A percentile compares a stretch with the other conserved stretches of the same genome.
These are phyloP conservation scores for Capronia americana DNA, from an alignment of 2,329 filamentous ascomycete species.

Conservation along the genomic window DNA sequence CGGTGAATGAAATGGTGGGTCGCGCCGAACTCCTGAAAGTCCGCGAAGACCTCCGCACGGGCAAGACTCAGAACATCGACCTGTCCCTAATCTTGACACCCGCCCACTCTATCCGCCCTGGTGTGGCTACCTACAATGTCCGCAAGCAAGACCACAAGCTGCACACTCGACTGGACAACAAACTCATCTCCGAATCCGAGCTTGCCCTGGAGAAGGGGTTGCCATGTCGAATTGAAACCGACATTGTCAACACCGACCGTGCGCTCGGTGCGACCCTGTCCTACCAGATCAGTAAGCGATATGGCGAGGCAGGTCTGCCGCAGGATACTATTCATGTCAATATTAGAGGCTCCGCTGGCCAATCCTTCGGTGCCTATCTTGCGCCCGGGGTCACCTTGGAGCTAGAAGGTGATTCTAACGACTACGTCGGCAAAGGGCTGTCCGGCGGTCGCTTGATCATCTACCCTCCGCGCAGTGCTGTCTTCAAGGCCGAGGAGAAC, in stretches of 20 bases:
- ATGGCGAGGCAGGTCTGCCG: slow-evolving; percentile 85
- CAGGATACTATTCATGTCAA: slow-evolving; percentile 95
- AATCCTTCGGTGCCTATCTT: slow-evolving; percentile 94
- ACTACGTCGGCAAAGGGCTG: slow-evolving; percentile 95
- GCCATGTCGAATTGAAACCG: slow-evolving; percentile 90
- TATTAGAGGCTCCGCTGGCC: slow-evolving; percentile 93
- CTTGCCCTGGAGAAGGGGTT: slow-evolving; percentile 92
- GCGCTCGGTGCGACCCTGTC: slow-evolving; percentile 91
- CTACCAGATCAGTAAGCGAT: slow-evolving; percentile 92
- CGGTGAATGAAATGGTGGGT: slow-evolving; percentile 97
- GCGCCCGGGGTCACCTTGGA: slow-evolving; percentile 93
- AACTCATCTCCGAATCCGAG: slow-evolving; percentile 94
- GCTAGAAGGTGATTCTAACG: slow-evolving; percentile 93
- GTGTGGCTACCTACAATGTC: slow-evolving; percentile 95
- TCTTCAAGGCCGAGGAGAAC: slow-evolving; percentile 97
- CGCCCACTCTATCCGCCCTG: slow-evolving; percentile 92
- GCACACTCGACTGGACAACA: slow-evolving; percentile 92
- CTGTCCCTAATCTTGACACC: slow-evolving; percentile 91
- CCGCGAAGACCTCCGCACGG: slow-evolving; percentile 83
- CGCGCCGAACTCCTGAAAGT: slow-evolving; percentile 85
- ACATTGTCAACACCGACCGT: slow-evolving; percentile 95
- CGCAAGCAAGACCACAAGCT: slow-evolving; percentile 96
- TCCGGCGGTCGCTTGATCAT: slow-evolving; percentile 92
- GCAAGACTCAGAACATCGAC: slow-evolving; percentile 92
- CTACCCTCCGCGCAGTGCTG: slow-evolving; percentile 86